These are phyloP conservation scores for Boletellus ananas DNA, from an alignment of 768 basidiomycete genomes.

Conservation along the genomic window DNA sequence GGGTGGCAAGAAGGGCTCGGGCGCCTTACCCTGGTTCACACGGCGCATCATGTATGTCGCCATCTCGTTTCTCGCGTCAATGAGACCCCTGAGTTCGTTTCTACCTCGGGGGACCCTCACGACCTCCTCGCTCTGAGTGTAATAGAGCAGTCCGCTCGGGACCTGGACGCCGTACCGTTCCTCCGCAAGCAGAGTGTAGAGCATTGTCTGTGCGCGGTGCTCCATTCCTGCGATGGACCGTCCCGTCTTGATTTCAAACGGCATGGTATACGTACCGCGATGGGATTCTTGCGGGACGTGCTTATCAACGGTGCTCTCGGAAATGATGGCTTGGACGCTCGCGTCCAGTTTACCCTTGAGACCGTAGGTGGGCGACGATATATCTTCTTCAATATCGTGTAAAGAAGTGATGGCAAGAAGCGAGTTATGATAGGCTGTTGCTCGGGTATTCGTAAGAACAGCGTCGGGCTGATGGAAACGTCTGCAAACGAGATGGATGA, in stretches of 20 bases:
- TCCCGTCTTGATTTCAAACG: conserved; percentile 97
- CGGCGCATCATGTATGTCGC: conserved; percentile 71
- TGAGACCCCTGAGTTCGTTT: conserved; percentile 81
- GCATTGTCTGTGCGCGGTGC: conserved; percentile 96
- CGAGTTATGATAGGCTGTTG: conserved; percentile 43
- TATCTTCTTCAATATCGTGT: conserved; percentile 93
- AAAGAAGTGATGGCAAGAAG: conserved; percentile 70
- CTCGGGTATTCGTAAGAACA: conserved; percentile 63
- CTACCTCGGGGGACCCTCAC: conserved; percentile 73
- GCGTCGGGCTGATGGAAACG: conserved; percentile 49
- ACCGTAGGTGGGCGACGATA: conserved; percentile 94
- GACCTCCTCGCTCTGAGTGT: conserved; percentile 88
- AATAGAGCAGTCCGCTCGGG: conserved; percentile 83
- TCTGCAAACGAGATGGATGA: neutral
- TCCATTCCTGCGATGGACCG: conserved; percentile 74
- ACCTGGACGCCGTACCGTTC: conserved; percentile 88
- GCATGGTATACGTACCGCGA: conserved; percentile 41
- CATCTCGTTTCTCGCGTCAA: conserved; percentile 82
- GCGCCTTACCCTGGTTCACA: conserved; percentile 20
- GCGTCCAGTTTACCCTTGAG: conserved; percentile 96
- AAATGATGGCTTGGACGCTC: conserved; percentile 67
- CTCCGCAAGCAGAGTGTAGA: conserved; percentile 86
- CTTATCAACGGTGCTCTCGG: conserved; percentile 38
- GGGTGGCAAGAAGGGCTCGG: conserved; percentile 71
- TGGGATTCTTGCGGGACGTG: conserved; percentile 15